A percentile compares a stretch with the other conserved stretches of the same genome.
phyloP scores from a whole-genome alignment of 768 basidiomycete species.

The Strobilomyces confusus region DNA sequence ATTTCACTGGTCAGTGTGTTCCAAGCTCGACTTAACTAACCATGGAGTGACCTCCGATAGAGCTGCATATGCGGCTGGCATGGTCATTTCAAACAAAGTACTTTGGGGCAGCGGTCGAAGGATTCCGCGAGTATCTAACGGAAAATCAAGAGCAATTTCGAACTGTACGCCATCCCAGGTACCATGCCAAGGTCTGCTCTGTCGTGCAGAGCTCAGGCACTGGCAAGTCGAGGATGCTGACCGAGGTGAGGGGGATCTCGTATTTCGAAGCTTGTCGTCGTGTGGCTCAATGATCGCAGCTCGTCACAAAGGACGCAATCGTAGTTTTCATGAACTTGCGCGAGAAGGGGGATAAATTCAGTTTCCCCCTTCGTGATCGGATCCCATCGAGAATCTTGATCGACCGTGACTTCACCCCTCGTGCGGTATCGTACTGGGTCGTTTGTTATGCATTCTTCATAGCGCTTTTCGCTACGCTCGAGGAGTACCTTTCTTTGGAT shows the following conservation, averaged over 20 bases:
- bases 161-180: background rate
- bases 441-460: constrained; percentile 13
- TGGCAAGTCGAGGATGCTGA: constrained; percentile 10
- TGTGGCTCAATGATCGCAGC: background rate
- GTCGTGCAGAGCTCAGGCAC: constrained; percentile 16
- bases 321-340: constrained; percentile 20
- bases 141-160: constrained; percentile 6
- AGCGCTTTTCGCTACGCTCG: constrained; percentile 10
- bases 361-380: constrained; percentile 15
- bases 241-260: background rate
- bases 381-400: constrained; percentile 6
- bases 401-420: background rate
- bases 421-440: background rate
- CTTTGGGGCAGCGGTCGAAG: constrained; percentile 5
- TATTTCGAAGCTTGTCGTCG: background rate
- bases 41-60: background rate
- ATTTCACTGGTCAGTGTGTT: no score
- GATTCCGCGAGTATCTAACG: constrained; percentile 18
- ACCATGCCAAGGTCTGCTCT: constrained; percentile 9
- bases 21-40: no score
- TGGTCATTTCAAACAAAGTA: constrained; percentile 1
- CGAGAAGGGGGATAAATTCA: background rate
- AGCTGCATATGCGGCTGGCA: background rate
- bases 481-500: background rate
- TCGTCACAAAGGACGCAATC: constrained; percentile 10